Evolutionary conservation across 2,329 filamentous ascomycete genomes (phyloP).

Genomic region (Colletotrichum sp.): DNA sequence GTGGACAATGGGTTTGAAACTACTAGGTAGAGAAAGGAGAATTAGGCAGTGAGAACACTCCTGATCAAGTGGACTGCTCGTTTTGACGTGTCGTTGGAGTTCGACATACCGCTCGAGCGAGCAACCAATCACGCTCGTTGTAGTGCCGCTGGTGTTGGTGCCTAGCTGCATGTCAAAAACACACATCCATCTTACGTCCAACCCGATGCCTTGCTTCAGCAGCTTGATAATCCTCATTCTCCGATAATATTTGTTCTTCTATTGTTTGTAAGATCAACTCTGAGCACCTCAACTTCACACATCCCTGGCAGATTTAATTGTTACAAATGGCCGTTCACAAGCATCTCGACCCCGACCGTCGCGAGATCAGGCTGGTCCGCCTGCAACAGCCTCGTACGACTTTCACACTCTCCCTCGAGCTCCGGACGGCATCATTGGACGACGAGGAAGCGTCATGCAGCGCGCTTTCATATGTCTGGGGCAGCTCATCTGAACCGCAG

Average conservation of each 20-base stretch:
- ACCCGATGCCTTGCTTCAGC: neutral
- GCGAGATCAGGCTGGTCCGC: conserved; percentile 23
- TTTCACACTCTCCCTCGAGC: neutral
- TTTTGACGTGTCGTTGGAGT: neutral
- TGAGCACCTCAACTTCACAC: neutral
- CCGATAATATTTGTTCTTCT: too few relatives aligned
- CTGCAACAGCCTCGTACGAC: neutral
- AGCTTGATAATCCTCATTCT: neutral
- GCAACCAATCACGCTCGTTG: neutral
- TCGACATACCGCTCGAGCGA: neutral
- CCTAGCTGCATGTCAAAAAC: accelerated
- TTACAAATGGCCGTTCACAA: neutral
- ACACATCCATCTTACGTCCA: neutral
- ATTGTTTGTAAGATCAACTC: too few relatives aligned
- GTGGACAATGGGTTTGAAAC: accelerated
- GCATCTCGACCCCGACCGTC: neutral
- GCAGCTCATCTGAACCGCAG: neutral
- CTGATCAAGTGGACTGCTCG: neutral
- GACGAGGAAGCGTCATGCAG: conserved; percentile 1
- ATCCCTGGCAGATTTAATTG: accelerated
- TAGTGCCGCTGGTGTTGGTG: neutral
- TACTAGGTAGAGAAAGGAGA: neutral
- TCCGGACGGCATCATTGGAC: conserved; percentile 4
- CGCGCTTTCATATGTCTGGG: conserved; percentile 27
- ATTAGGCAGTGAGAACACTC: accelerated